Base-by-base conservation (phyloP, 352 stramenopile genomes). In the Globisporangium acanthophoron region DNA sequence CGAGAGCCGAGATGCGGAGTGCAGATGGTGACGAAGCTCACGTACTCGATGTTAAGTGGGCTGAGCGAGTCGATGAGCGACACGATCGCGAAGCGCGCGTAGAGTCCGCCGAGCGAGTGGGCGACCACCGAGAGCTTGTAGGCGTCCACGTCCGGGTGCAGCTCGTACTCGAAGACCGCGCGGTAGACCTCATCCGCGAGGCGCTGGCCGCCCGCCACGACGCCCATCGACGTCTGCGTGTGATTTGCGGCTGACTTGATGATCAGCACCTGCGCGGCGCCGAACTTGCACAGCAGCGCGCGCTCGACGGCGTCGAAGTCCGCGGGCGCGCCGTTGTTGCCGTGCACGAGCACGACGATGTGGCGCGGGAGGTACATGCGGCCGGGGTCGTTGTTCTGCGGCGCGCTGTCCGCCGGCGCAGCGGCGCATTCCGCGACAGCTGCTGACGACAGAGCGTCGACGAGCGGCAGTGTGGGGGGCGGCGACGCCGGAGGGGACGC, bases 261-360 rank as follows among this genome's bases (percentile, higher is more conserved):
- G n/a, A 89, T 58, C 12, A 90, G 69, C 60, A 89, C 61, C 51
- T 87, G 66, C 5, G 71, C 63, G 1, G 64, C 45, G 3, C 61
- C 70, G 61, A 76, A 90, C 52, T 82, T 85, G 27, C 52, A 20
- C 16, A 59, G 41, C 16, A 93, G 64, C 33, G 69, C 68, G 8
- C 45, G n/a, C 52, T 80, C 70, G 20, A 93, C 51, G 0, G 66
- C 69, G 58, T 89, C 78, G 62, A 93, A 90, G 62, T 93, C 84
- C 15, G 64, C 66, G 7, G 80, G 79, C 48, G 79, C 69, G 69
- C 84, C 80, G 44, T 93, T 93, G 70, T 93, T 91, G 29, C 84
- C 84, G 59, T 93, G 84, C 52, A 93, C 80, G 27, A 93, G 76
- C 51, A 93, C 81, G 41, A 91, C 69, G 33, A 93, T 86, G 58